Percentiles rank a stretch among this genome's conserved stretches.
Evolutionary conservation across 176 grass and related monocot species (phyloP).

Genomic region (Zea mays): Zm-B73-REFERENCE-NAM-5.0 NC_050100.1:88718501-88719000

Average conservation of each 20-base stretch:
- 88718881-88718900: constrained; percentile 40
- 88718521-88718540: constrained; percentile 18
- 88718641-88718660: constrained; percentile 24
- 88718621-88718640: constrained; percentile 24
- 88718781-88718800: constrained; percentile 7
- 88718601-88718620: constrained; percentile 41
- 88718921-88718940: constrained; percentile 13
- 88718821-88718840: constrained; percentile 38
- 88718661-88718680: constrained; percentile 19
- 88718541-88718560: not conserved
- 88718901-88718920: constrained; percentile 8
- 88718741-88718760: constrained; percentile 44
- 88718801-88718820: constrained; percentile 33
- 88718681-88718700: constrained; percentile 35
- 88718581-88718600: constrained; percentile 6
- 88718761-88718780: constrained; percentile 39
- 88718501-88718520: too few relatives aligned
- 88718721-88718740: constrained; percentile 36
- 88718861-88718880: constrained; percentile 30
- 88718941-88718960: not conserved
- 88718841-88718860: constrained; percentile 31
- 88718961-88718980: constrained; percentile 8
- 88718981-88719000: constrained; percentile 25
- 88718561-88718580: constrained; percentile 16
- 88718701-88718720: not conserved